Conservation (phyloP, 306 rosid species). For the Crotalaria pallida region DNA sequence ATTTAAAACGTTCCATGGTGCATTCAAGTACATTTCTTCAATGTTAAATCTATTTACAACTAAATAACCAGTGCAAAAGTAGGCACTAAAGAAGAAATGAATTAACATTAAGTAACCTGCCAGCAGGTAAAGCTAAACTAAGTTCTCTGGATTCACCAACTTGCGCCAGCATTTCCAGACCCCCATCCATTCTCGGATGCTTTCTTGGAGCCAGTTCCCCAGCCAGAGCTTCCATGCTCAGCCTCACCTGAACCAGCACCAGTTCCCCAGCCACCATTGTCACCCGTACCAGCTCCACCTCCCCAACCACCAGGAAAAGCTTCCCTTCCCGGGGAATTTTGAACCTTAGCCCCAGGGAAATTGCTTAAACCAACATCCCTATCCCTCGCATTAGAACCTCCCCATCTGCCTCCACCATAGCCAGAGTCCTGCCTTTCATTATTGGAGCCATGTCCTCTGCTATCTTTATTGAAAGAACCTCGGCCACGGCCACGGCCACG, state of each 20-base stretch:
- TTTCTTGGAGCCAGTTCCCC: constrained; percentile 40
- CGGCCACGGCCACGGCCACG: constrained; percentile 72
- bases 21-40: not conserved
- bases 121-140: not conserved
- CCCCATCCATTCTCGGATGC: constrained; percentile 42
- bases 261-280: constrained; percentile 32
- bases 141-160: constrained; percentile 30
- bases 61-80: not conserved
- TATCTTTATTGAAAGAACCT: constrained; percentile 44
- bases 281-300: constrained; percentile 25
- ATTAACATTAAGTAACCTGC: not conserved
- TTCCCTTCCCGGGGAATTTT: constrained; percentile 84
- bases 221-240: constrained; percentile 38
- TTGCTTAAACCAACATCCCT: constrained; percentile 60
- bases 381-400: constrained; percentile 70
- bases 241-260: constrained; percentile 27
- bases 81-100: not conserved
- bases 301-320: constrained; percentile 91
- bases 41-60: constrained; percentile 2
- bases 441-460: constrained; percentile 49
- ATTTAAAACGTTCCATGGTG: not conserved
- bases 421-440: constrained; percentile 69
- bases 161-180: constrained; percentile 29
- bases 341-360: constrained; percentile 73
- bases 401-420: constrained; percentile 52